Base-by-base conservation (phyloP, 2,329 filamentous ascomycete genomes). In the Neofusicoccum sp. region DNA sequence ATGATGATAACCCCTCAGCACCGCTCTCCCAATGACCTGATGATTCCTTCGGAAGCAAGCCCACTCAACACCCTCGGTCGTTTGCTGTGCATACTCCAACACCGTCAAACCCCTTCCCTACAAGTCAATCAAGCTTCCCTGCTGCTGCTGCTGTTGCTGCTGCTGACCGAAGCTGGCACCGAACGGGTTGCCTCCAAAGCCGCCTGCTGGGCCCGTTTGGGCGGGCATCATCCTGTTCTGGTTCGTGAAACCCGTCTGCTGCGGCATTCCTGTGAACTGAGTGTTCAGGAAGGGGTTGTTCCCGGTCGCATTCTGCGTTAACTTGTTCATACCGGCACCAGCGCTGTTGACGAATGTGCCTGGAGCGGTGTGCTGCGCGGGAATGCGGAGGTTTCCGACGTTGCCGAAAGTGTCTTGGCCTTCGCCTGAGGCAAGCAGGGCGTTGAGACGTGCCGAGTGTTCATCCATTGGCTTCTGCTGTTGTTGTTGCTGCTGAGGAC, bases 341-440 rank as follows among this genome's bases (percentile, higher is more conserved):
- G 95, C 92, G 63, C 91, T 96, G 78, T 99, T 99, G 78, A 99
- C 89, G 73, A 98, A 99, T 0, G 90, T 96, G 28, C 93, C 95
- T 0, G 95, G 95, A 1, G 95, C 92, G 0, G 95, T 99, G 75
- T 99, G 95, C 73, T 99, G 95, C 2, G 95, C 88, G 1, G 95
- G 95, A 65, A 99, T 96, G 75, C 95, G 92, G 48, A 96, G 82
- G 65, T 98, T 91, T 66, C 95, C 95, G n/a, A 91, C 91, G 74
- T 99, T 99, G 65, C 95, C 95, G 73, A 96, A 99, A 0, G 95
- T 99, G 72, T 99, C 95, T 80, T 96, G 90, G 26, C 95, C 95
- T 61, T 99, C 95, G 65, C 95, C 93, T 26, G 84, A 86, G 3
- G 92, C 85, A 45, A 99, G 85, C 34, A 99, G 85, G 1, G 89